Conservation (phyloP, 1,284 basidiomycete genomes). For the Cronartium ribicola region DNA sequence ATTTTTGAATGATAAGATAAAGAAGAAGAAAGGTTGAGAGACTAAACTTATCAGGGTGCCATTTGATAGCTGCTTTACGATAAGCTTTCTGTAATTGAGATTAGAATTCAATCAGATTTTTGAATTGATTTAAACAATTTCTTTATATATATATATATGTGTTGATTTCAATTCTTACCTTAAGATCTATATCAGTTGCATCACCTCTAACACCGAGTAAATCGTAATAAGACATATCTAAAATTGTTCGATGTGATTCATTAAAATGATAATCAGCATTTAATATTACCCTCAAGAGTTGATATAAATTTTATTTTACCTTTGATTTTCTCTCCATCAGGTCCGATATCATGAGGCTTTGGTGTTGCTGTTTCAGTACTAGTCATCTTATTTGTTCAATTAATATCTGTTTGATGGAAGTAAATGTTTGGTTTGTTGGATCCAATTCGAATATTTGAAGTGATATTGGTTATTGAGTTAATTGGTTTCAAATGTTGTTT, state of each 20-base stretch:
- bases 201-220: constrained; percentile 48
- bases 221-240: constrained; percentile 39
- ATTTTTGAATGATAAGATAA: not conserved
- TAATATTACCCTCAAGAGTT: not conserved
- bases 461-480: no score
- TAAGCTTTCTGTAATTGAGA: constrained; percentile 48
- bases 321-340: constrained; percentile 41
- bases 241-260: not conserved
- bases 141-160: not conserved
- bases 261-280: not conserved
- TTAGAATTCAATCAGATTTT: not conserved
- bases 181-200: constrained; percentile 51
- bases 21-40: not conserved
- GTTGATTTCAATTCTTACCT: constrained; percentile 33
- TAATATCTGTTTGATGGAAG: not conserved
- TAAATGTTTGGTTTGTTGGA: not conserved
- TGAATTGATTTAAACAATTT: not conserved
- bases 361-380: not conserved
- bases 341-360: constrained; percentile 31
- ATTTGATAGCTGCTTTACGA: constrained; percentile 51
- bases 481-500: no score
- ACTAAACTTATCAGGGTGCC: constrained; percentile 49
- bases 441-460: no score
- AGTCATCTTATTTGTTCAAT: not conserved
- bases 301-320: constrained; percentile 10